Evolutionary conservation across 805 yeast genomes (phyloP), one percentile per base, ranked within the genome.

Genomic region (Metschnikowia anglica): DNA sequence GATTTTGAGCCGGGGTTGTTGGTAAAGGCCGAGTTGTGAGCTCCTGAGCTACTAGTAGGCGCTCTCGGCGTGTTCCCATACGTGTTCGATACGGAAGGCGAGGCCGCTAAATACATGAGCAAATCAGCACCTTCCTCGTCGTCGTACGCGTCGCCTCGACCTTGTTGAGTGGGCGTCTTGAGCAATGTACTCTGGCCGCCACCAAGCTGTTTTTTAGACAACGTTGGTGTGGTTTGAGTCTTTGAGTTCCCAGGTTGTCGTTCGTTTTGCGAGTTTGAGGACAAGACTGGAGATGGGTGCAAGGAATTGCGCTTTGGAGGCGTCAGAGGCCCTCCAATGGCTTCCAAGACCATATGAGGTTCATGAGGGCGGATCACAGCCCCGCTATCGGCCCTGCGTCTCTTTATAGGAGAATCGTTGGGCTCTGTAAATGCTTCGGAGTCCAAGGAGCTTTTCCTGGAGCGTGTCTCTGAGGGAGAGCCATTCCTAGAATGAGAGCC

Each of bases 51-150:
- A 5, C 10, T n/a, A 10, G 34, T 17, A 2, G 47, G 28, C 11
- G 48, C 40, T 12, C 66, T 58, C 7, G 74, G 72, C 3, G 72
- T 66, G 46, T 54, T 56, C 8, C 42, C 44, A 21, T 58, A 57
- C 8, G 71, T 68, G 42, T 68, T 68, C 41, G 79, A 78, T 1
- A 85, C 85, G 0, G 86, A 78, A 1, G 96, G 96, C 7, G 93
- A 85, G 5, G 90, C 84, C 2, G 96, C 95, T 52, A 88, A 68
- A 61, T 79, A 88, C 79, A 88, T 76, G 48, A 88, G 72, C 47
- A 88, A 65, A 59, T 84, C 91, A 1, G 95, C 96, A 11, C 95
- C 96, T 62, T 85, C 93, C 25, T 65, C 65, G 49, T 71, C 73
- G 37, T 66, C 62, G 43, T 58, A 60, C 34, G 53, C 50, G 21